These are phyloP conservation scores for Tulasnella sp. DNA, from an alignment of 768 basidiomycete species.

Conservation along the genomic window DNA sequence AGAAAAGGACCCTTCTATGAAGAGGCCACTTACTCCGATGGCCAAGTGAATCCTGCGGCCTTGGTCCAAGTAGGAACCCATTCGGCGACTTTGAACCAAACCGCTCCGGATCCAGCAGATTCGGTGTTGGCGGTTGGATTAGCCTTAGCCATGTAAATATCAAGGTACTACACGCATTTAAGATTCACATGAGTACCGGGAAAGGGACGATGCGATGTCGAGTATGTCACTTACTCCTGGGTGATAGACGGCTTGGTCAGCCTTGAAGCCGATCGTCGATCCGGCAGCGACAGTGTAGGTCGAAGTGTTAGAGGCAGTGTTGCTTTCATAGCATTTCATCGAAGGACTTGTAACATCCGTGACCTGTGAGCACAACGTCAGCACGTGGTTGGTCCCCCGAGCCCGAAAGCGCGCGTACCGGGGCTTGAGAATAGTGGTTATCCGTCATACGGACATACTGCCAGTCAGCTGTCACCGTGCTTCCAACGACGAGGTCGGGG, in stretches of 20 bases:
- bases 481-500: constrained; percentile 5
- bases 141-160: constrained; percentile 42
- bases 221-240: constrained; percentile 19
- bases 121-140: constrained; percentile 33
- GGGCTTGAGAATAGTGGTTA: constrained; percentile 10
- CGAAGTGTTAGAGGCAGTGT: neutral
- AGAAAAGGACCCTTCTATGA: neutral
- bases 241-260: constrained; percentile 19
- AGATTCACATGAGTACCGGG: too few relatives aligned
- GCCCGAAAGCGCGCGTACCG: neutral
- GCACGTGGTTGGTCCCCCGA: neutral
- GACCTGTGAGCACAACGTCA: neutral
- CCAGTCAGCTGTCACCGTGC: constrained; percentile 11
- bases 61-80: neutral
- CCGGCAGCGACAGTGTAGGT: constrained; percentile 20
- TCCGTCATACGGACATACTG: constrained; percentile 19
- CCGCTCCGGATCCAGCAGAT: constrained; percentile 40
- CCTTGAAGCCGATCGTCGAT: constrained; percentile 12
- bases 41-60: constrained; percentile 34
- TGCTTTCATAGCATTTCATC: constrained; percentile 10
- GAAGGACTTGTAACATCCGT: constrained; percentile 10
- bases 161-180: constrained; percentile 22
- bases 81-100: constrained; percentile 40
- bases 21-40: constrained; percentile 32
- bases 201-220: too few relatives aligned